Evolutionary conservation across 225 moss, liverwort and hornwort genomes (phyloP), one percentile per base, ranked within the genome.

Genomic region (Physcomitrium patens): DNA sequence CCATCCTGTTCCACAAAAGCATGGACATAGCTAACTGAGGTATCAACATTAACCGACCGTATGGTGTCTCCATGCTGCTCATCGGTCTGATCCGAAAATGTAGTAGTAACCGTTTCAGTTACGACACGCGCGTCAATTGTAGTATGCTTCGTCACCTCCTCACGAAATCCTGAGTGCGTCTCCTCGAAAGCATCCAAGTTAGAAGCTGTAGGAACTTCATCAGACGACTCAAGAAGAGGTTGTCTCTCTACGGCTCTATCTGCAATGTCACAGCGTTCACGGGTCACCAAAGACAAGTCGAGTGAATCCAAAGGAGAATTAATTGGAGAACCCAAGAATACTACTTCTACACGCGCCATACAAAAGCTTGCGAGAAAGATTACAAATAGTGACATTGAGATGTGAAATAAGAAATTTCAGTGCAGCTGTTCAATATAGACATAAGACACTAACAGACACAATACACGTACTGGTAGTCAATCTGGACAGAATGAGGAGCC

Each of bases 11-110:
- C 70, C 12, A 84, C 68, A 54, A 71, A 17, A 3, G 79, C 76
- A 41, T 82, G 79, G 28, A 87, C 69, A 37, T 77, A 72, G 74
- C 77, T 82, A 27, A 87, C 71, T 44, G 75, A 54, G 13, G 84
- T 87, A n/a, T 87, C 77, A 17, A 82, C 74, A 27, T 31, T 70
- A 12, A 84, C 64, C 24, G 79, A 77, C 8, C 84, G 84, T 42
- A 82, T 41, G 63, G 48, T 62, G 67, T 79, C 84, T 31, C 26
- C 61, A 10, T 61, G 11, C 24, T 61, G 15, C 62, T 61, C 27
- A 13, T 62, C 49, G 28, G 43, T 63, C 55, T 18, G 10, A 27
- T 80, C 73, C 1, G 51, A 50, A 58, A 68, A 70, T 37, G 53
- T 55, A n/a, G 77, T 53, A 41, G 84, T 84, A 19, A 10, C 83